These are phyloP conservation scores for Blepharisma stoltei DNA, from an alignment of 73 alveolate genomes.

Conservation along the genomic window DNA sequence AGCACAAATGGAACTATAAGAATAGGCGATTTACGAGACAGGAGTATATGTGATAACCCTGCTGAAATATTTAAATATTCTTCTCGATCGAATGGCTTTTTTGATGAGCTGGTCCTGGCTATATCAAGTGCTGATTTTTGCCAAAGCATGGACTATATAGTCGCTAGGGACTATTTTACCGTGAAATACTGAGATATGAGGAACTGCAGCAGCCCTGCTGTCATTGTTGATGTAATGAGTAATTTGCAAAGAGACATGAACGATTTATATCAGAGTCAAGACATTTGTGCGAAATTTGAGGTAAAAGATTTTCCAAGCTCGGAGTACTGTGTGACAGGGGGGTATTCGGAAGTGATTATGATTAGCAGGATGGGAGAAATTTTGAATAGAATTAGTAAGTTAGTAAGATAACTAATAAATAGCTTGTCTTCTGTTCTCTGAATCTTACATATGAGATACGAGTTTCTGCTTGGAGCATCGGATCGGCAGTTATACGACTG, in stretches of 20 bases:
- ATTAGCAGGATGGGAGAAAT: not conserved
- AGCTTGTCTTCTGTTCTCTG: too few species aligned
- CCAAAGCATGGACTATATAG: not conserved
- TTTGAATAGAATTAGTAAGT: too few species aligned
- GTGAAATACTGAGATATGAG: conserved; percentile 22
- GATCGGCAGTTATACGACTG: too few species aligned
- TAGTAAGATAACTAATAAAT: too few species aligned
- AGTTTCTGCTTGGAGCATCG: too few species aligned
- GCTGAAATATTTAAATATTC: conserved; percentile 6
- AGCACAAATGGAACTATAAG: conserved; percentile 21
- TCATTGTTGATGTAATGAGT: not conserved
- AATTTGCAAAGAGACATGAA: not conserved
- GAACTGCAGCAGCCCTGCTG: not conserved
- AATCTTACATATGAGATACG: too few species aligned
- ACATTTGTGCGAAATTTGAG: conserved; percentile 1
- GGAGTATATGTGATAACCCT: not conserved
- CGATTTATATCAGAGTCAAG: conserved; percentile 12
- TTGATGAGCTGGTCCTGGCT: not conserved
- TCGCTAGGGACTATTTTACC: conserved; percentile 22
- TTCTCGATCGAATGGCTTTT: not conserved
- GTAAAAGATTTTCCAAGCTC: conserved; percentile 19
- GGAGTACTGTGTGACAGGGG: conserved; percentile 9
- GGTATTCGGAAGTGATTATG: not conserved
- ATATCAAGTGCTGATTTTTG: conserved; percentile 27
- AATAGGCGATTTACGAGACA: conserved; percentile 2